Evolutionary conservation across 1,284 basidiomycete genomes (phyloP).

Genomic region (Uromyces viciae-fabae): DNA sequence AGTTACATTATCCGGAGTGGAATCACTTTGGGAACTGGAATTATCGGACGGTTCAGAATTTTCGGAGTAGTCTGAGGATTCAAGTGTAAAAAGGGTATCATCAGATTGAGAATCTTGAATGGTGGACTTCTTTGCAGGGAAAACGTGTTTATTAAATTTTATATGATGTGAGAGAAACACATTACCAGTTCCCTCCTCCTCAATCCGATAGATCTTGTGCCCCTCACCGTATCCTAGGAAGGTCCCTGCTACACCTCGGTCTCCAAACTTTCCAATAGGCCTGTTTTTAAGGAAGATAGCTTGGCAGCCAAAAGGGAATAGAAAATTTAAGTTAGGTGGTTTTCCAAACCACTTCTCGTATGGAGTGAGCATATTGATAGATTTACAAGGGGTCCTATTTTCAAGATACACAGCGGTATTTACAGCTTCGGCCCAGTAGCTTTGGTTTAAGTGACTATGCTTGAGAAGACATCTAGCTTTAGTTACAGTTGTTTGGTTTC

Average conservation of each 20-base stretch:
- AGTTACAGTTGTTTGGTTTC: constrained; percentile 52
- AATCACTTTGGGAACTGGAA: no score
- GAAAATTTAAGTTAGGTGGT: not conserved
- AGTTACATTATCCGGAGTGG: not conserved
- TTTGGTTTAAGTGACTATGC: not conserved
- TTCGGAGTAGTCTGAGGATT: not conserved
- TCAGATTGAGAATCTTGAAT: no score
- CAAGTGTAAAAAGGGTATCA: not conserved
- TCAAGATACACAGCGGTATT: constrained; percentile 8
- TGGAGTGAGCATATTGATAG: not conserved
- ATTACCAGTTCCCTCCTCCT: not conserved
- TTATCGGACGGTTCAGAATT: not conserved
- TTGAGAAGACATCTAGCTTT: constrained; percentile 51
- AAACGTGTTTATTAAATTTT: not conserved
- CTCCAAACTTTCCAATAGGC: not conserved
- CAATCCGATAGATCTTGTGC: not conserved
- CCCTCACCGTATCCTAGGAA: not conserved
- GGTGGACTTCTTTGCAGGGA: no score
- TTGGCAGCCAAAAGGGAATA: not conserved
- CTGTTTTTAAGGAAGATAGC: not conserved
- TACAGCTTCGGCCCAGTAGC: not conserved
- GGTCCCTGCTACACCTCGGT: not conserved
- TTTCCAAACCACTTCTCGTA: not conserved
- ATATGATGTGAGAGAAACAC: not conserved
- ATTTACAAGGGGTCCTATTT: not conserved